Evolutionary conservation across 805 yeast species (phyloP), one percentile per base, ranked within the genome.

Genomic region (Clavispora asparagi): DNA sequence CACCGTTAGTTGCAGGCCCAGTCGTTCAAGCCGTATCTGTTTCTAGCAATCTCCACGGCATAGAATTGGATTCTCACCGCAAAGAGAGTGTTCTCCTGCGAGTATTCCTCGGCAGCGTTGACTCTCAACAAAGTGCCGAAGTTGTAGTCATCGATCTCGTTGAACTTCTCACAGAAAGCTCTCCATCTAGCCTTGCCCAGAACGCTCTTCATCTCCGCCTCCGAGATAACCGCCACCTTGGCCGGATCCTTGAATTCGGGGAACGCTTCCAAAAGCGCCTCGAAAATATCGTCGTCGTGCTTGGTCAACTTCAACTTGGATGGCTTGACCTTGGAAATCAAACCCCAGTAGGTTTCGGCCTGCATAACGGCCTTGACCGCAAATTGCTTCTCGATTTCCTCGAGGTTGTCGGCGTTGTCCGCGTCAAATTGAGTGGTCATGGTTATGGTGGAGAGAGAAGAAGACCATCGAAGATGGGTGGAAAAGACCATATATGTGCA

Each of bases 351-450:
- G 1, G 96, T 84, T 62, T 89, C 95, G 48, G 96, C 94, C 65
- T 94, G 98, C 67, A 80, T 83, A 14, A 94, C 99, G 6, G 98
- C 99, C 68, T 86, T 88, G 49, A 94, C 99, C 37, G 99, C 98
- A 62, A 94, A 94, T 72, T 94, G 98, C 77, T 82, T 89, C 69
- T 94, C 99, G 60, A 94, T 89, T 59, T 89, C 96, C 68, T 92
- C 98, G 58, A 88, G 75, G 73, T 94, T 94, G 51, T 94, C 97
- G 40, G 99, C 97, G 48, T 76, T 78, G 60, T 94, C 96, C 16
- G 99, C 91, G 59, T 85, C 79, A 62, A 89, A 88, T 47, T 66
- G 67, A 14, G 70, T 59, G 39, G 68, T 56, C 71, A 65, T 68
- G 36, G 43, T 48, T 17, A 41, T 4, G 33, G 12, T 25, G 33